A percentile compares a stretch with the other conserved stretches of the same genome.
phyloP scores from a whole-genome alignment of 345 rosid genomes.

The Pelargonium nanum region DNA sequence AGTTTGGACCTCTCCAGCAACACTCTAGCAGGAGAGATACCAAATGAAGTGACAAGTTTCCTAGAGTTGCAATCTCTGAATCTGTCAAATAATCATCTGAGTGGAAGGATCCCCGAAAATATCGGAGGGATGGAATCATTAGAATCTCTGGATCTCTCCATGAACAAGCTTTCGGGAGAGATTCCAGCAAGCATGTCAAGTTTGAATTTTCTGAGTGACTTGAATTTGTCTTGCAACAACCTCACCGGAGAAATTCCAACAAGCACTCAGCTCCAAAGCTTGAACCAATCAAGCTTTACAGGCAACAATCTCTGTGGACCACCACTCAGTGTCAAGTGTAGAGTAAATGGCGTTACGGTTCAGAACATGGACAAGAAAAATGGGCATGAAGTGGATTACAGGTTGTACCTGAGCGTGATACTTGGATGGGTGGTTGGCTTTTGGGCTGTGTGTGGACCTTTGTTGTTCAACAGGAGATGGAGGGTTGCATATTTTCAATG shows the following conservation, averaged over 20 bases:
- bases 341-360: background rate
- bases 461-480: slow-evolving; percentile 10
- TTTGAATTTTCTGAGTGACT: background rate
- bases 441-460: slow-evolving; percentile 9
- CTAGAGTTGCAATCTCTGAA: no score
- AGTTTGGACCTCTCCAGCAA: no score
- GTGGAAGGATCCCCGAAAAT: background rate
- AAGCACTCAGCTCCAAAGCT: slow-evolving; percentile 7
- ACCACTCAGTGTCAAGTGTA: background rate
- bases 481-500: slow-evolving; percentile 7
- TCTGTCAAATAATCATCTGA: no score
- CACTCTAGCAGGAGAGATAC: no score
- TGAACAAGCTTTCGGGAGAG: background rate
- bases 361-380: background rate
- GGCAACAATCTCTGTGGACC: slow-evolving; percentile 8
- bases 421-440: background rate
- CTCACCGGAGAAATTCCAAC: slow-evolving; percentile 4
- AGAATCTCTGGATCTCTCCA: background rate
- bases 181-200: slow-evolving; percentile 2
- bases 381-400: no score
- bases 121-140: background rate
- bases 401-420: background rate
- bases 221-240: slow-evolving; percentile 7
- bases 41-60: no score
- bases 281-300: background rate